Percentiles rank a stretch among this genome's conserved stretches.
Conservation (phyloP, 1,284 basidiomycete species). For the Cutaneotrichosporon daszewskae region DNA sequence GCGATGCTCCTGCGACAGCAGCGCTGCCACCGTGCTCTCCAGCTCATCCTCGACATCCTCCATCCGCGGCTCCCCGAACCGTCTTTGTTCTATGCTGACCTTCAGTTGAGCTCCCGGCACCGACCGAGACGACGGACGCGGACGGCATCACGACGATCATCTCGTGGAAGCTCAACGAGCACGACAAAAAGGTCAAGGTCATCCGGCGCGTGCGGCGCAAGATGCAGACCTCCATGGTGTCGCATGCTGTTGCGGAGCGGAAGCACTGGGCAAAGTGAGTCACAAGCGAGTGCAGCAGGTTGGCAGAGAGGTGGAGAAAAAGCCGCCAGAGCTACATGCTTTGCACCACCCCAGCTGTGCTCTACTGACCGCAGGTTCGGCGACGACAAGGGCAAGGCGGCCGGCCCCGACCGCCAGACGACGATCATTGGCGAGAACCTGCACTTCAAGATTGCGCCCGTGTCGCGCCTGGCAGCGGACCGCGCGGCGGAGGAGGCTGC, state of each 20-base stretch:
- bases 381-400: constrained; percentile 75
- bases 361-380: constrained; percentile 60
- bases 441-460: constrained; percentile 73
- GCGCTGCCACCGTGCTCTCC: neutral
- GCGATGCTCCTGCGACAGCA: neutral
- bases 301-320: too few relatives aligned
- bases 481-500: constrained; percentile 56
- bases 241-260: constrained; percentile 86
- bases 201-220: constrained; percentile 77
- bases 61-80: neutral
- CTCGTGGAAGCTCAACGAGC: constrained; percentile 80
- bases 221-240: constrained; percentile 86
- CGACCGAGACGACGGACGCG: constrained; percentile 67
- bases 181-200: constrained; percentile 93
- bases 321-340: too few relatives aligned
- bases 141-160: constrained; percentile 82
- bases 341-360: too few relatives aligned
- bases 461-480: constrained; percentile 63
- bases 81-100: neutral
- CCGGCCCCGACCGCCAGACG: constrained; percentile 88
- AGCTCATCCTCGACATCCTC: neutral
- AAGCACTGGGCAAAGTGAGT: constrained; percentile 77
- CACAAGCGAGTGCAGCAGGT: neutral
- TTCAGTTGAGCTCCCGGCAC: constrained; percentile 32
- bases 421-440: constrained; percentile 95